phyloP scores from a whole-genome alignment of 192 early-diverging fungal genomes.

The Coemansia reversa region DNA sequence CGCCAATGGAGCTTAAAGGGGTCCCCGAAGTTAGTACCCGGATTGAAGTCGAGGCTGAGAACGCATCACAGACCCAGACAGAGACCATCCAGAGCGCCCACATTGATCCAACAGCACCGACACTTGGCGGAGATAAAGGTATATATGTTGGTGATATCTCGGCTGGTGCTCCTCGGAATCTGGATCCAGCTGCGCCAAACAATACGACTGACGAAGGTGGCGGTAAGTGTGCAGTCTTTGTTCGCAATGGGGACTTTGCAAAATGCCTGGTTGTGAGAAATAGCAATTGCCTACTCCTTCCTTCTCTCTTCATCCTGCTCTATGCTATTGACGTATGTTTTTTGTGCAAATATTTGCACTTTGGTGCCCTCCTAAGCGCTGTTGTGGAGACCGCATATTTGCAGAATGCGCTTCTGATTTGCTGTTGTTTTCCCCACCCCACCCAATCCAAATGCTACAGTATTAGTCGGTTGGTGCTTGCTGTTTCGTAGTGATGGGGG shows the following conservation, averaged over 20 bases:
- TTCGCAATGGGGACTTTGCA: too few relatives aligned
- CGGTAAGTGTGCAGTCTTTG: constrained; percentile 5
- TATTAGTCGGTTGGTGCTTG: too few relatives aligned
- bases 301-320: constrained; percentile 1
- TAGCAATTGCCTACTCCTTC: neutral
- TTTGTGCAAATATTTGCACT: constrained; percentile 1
- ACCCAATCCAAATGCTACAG: too few relatives aligned
- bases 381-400: too few relatives aligned
- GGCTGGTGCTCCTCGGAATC: constrained; percentile 15
- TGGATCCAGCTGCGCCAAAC: constrained; percentile 17
- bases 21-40: constrained; percentile 13
- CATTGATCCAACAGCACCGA: neutral
- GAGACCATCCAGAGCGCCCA: constrained; percentile 7
- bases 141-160: neutral
- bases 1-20: neutral
- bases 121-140: constrained; percentile 7
- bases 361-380: too few relatives aligned
- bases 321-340: constrained; percentile 2
- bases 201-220: constrained; percentile 6
- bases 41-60: constrained; percentile 5
- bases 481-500: too few relatives aligned
- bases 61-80: constrained; percentile 6
- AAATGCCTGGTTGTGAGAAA: too few relatives aligned
- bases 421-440: too few relatives aligned
- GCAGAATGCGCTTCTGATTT: too few relatives aligned